Base-by-base conservation (phyloP, 306 rosid genomes). In the Vigna reflexopilosa region DNA sequence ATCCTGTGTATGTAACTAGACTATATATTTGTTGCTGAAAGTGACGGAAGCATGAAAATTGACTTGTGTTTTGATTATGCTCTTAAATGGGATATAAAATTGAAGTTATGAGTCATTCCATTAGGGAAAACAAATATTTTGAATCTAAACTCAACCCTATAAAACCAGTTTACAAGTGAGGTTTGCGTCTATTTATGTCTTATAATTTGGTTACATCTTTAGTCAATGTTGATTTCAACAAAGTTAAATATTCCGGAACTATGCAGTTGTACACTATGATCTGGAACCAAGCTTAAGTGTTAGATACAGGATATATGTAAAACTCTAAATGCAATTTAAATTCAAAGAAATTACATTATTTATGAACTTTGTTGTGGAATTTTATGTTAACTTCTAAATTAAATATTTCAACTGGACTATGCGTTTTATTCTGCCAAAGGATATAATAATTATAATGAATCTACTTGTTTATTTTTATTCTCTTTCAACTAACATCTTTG, bases 401-500 rank as follows among this genome's bases (percentile, higher is more conserved):
- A 70, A 50, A 40, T 71, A 26, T 51, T 26, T 57, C 28, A 66
- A 42, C 76, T 48, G 28, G 38, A 22, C 77, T 12, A 30, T 63
- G 77, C 17, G 30, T 45, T 51, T 82, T 68, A 75, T 70, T 71
- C 75, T 72, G 56, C 62, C 55, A 32, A 61, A 24, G 26, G 54
- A 58, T 34, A 65, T 62, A 24, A 61, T 26, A 19, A 34, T 38
- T 44, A 30, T 44, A 12, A 62, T 54, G 61, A 55, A 32, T 76
- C 64, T 42, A 66, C 76, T 71, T 70, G 49, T 76, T 45, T 50
- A 54, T 50, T 59, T 61, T 40, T 17, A n/a, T 16, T 82, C 45
- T 54, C 50, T 54, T 59, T 81, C 76, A 69, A 38, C 69, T 84
- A 72, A 83, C 67, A 51, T 62, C 67, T 57, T 38, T 72, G 51